Conservation (phyloP, 2,329 filamentous ascomycete genomes). For the Clonostachys rosea region DNA sequence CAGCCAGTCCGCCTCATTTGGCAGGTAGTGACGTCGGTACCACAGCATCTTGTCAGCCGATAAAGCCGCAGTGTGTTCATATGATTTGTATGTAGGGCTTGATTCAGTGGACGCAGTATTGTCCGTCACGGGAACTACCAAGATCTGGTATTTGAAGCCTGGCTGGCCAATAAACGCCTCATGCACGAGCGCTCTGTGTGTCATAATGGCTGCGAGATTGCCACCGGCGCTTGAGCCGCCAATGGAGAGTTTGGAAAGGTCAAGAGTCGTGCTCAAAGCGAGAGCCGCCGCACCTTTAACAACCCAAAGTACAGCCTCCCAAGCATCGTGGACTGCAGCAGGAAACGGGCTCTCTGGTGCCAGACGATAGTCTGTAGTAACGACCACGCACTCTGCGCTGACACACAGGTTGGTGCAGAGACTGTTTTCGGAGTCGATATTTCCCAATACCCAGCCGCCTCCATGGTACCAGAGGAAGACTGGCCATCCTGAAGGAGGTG, state of each 20-base stretch:
- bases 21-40: constrained; percentile 55
- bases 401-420: constrained; percentile 35
- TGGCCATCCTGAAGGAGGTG: constrained; percentile 45
- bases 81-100: constrained; percentile 41
- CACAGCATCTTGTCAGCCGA: constrained; percentile 36
- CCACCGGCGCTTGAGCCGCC: constrained; percentile 37
- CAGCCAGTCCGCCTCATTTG: constrained; percentile 34
- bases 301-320: constrained; percentile 17
- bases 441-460: constrained; percentile 52
- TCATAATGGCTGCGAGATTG: constrained; percentile 47
- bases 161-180: constrained; percentile 18
- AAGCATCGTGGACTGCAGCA: constrained; percentile 51
- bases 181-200: constrained; percentile 34
- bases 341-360: constrained; percentile 53
- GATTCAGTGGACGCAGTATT: constrained; percentile 39
- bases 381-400: constrained; percentile 43
- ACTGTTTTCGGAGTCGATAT: constrained; percentile 54
- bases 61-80: constrained; percentile 44
- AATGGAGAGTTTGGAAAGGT: constrained; percentile 20
- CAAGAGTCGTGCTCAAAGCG: constrained; percentile 23
- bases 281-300: constrained; percentile 9
- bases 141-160: constrained; percentile 35
- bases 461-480: constrained; percentile 53
- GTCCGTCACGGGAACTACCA: constrained; percentile 54
- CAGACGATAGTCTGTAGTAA: constrained; percentile 52